Conservation (phyloP, 176 grass and related monocot genomes). For the Thalia dealbata region DNA sequence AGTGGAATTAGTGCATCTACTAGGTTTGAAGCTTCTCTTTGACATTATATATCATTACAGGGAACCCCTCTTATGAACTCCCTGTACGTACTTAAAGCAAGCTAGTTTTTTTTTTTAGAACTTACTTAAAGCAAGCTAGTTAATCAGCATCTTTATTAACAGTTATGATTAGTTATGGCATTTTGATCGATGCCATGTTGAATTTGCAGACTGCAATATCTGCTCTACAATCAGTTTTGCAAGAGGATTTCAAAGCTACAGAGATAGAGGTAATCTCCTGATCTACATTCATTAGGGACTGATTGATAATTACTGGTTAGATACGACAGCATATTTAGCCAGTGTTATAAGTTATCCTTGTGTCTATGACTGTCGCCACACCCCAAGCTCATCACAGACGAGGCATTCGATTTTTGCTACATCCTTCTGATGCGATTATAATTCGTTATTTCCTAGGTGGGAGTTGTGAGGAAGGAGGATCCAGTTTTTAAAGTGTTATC, state of each 20-base stretch:
- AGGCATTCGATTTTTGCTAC: neutral
- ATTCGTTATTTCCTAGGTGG: constrained; percentile 8
- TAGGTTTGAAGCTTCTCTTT: too few relatives aligned
- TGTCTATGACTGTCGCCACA: neutral
- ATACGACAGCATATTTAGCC: neutral
- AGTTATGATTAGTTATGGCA: neutral
- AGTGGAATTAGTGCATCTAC: too few relatives aligned
- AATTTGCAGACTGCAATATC: constrained; percentile 3
- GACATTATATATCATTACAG: too few relatives aligned
- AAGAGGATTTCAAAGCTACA: constrained; percentile 13
- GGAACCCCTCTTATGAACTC: too few relatives aligned
- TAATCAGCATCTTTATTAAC: too few relatives aligned
- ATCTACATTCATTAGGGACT: neutral
- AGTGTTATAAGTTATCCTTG: neutral
- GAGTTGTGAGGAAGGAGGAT: constrained; percentile 13
- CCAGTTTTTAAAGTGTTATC: constrained; percentile 7
- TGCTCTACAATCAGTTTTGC: constrained; percentile 10
- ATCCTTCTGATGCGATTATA: neutral
- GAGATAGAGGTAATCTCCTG: constrained; percentile 7
- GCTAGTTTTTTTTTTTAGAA: too few relatives aligned
- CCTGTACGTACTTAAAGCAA: too few relatives aligned
- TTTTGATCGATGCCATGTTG: neutral
- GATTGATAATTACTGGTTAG: neutral
- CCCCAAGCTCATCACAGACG: neutral
- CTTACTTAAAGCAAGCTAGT: too few relatives aligned